Evolutionary conservation across 1,284 basidiomycete species (phyloP).

Genomic region (Ceraceosorus guamensis): DNA sequence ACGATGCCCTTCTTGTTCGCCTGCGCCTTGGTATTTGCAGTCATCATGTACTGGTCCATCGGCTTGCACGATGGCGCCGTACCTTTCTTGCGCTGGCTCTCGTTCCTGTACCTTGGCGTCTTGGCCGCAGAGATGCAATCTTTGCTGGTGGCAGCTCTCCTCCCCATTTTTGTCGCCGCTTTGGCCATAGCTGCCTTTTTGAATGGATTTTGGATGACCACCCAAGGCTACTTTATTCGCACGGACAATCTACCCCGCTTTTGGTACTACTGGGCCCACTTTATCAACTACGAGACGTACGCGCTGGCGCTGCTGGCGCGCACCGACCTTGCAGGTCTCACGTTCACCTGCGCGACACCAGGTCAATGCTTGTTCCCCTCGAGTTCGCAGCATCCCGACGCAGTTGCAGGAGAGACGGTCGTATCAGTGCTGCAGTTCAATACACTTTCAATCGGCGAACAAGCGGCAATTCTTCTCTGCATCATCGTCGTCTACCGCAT

Average conservation of each 20-base stretch:
- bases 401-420: no score
- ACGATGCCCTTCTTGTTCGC: conserved; percentile 49
- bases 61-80: conserved; percentile 54
- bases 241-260: conserved; percentile 55
- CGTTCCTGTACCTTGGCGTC: conserved; percentile 58
- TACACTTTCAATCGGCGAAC: conserved; percentile 15
- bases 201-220: conserved; percentile 61
- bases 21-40: conserved; percentile 37
- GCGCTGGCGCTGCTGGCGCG: conserved; percentile 51
- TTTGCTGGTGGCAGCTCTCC: conserved; percentile 54
- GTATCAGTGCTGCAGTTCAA: conserved; percentile 8
- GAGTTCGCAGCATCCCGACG: conserved; percentile 11
- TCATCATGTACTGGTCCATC: conserved; percentile 48
- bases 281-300: conserved; percentile 52
- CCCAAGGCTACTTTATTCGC: conserved; percentile 50
- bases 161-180: conserved; percentile 61
- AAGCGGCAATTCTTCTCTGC: conserved; percentile 25
- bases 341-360: conserved; percentile 51
- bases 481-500: conserved; percentile 44
- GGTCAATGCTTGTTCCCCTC: conserved; percentile 16
- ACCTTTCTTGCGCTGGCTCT: conserved; percentile 57
- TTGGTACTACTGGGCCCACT: conserved; percentile 43
- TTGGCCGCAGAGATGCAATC: conserved; percentile 58
- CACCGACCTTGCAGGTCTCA: conserved; percentile 56
- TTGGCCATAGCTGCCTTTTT: conserved; percentile 58